These are phyloP conservation scores for Trichoderma breve DNA, from an alignment of 2,329 filamentous ascomycete species.

Conservation along the genomic window DNA sequence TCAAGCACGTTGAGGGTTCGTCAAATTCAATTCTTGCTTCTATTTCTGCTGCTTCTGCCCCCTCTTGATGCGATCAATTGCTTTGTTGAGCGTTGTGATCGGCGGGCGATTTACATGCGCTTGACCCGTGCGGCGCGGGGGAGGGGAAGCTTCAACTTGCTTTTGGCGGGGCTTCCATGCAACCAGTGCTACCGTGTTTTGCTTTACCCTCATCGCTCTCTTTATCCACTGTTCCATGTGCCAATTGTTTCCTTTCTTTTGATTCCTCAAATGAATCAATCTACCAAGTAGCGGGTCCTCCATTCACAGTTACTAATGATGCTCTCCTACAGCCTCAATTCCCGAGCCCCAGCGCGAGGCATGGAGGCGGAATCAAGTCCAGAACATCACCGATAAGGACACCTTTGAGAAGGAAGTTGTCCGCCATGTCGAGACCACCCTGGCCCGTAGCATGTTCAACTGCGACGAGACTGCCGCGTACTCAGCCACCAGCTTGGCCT, in stretches of 20 bases:
- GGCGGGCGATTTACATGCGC: background rate
- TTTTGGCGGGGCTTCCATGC: constrained; percentile 20
- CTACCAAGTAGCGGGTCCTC: too few species aligned
- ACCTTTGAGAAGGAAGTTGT: constrained; percentile 87
- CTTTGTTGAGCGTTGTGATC: background rate
- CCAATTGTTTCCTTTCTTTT: background rate
- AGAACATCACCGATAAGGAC: constrained; percentile 73
- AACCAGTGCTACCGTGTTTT: background rate
- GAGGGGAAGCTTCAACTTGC: constrained; percentile 12
- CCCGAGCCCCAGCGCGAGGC: constrained; percentile 84
- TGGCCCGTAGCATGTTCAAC: constrained; percentile 95
- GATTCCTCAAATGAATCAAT: background rate
- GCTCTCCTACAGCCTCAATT: constrained; percentile 60
- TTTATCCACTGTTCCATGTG: background rate
- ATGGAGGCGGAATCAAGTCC: constrained; percentile 63
- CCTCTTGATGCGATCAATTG: background rate
- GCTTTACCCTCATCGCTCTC: background rate
- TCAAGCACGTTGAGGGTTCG: constrained; percentile 87
- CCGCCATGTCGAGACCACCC: constrained; percentile 91
- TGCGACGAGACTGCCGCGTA: constrained; percentile 96
- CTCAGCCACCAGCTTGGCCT: constrained; percentile 83
- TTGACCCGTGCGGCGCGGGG: background rate
- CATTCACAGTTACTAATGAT: background rate
- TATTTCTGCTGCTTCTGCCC: background rate
- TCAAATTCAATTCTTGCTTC: background rate